A percentile compares a stretch with the other conserved stretches of the same genome.
phyloP scores from a whole-genome alignment of 768 basidiomycete genomes.

The Leccinum uliginosum region DNA sequence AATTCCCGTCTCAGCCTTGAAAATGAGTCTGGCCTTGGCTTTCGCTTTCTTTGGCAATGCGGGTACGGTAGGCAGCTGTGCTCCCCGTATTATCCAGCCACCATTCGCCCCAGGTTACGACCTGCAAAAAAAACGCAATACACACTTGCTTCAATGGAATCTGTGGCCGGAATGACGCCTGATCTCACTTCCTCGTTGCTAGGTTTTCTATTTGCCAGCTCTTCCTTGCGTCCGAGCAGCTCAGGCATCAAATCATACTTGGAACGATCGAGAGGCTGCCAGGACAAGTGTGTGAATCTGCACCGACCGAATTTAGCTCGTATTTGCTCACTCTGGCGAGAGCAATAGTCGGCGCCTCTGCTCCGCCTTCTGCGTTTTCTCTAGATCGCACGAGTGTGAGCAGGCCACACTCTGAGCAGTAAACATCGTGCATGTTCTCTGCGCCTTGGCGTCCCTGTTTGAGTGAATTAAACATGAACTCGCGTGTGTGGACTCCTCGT shows the following conservation, averaged over 20 bases:
- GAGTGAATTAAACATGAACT: conserved; percentile 16
- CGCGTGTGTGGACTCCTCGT: conserved; percentile 13
- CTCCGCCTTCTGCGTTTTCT: too few relatives aligned
- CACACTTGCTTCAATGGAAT: not conserved
- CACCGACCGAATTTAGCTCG: not conserved
- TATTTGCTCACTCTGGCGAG: conserved; percentile 3
- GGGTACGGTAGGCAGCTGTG: too few relatives aligned
- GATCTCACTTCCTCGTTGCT: not conserved
- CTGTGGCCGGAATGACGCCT: not conserved
- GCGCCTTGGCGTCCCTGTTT: conserved; percentile 11
- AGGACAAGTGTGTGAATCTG: not conserved
- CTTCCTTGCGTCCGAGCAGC: conserved; percentile 1
- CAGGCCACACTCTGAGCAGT: conserved; percentile 16
- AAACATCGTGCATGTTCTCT: conserved; percentile 17
- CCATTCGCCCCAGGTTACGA: too few relatives aligned
- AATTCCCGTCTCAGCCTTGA: too few relatives aligned
- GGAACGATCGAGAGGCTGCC: conserved; percentile 12
- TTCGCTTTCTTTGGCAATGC: too few relatives aligned
- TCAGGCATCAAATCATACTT: conserved; percentile 12
- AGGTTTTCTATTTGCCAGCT: not conserved
- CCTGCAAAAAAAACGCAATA: too few relatives aligned
- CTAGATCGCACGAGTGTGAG: conserved; percentile 10
- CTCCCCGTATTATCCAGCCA: too few relatives aligned
- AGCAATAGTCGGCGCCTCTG: too few relatives aligned
- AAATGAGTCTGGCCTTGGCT: too few relatives aligned